Evolutionary conservation across 768 basidiomycete genomes (phyloP).

Genomic region (Phanerochaete sordida): DNA sequence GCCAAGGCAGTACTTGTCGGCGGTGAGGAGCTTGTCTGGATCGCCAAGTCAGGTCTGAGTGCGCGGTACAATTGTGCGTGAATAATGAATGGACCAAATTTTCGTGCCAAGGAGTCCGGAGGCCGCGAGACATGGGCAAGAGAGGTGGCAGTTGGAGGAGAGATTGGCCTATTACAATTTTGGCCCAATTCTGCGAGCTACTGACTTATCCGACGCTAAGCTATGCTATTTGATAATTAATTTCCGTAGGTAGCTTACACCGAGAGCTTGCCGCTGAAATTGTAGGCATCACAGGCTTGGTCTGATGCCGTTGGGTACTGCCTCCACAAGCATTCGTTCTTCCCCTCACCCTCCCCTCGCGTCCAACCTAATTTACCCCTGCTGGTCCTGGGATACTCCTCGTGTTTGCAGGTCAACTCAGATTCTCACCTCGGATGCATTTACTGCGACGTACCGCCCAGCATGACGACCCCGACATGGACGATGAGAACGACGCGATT

Average conservation of each 20-base stretch:
- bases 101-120: too few species aligned
- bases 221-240: background rate
- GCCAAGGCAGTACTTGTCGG: too few species aligned
- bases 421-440: constrained; percentile 31
- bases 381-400: constrained; percentile 28
- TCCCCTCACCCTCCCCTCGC: constrained; percentile 1
- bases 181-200: too few species aligned
- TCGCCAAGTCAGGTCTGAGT: too few species aligned
- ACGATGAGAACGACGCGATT: constrained; percentile 55
- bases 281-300: background rate
- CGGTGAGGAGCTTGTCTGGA: too few species aligned
- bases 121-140: too few species aligned
- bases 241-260: background rate
- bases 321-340: background rate
- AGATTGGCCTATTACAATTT: too few species aligned
- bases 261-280: background rate
- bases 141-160: too few species aligned
- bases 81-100: too few species aligned
- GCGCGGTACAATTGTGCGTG: too few species aligned
- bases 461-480: constrained; percentile 29
- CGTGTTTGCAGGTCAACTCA: constrained; percentile 17
- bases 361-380: constrained; percentile 19
- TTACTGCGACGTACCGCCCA: constrained; percentile 34
- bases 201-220: too few species aligned
- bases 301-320: background rate